These are phyloP conservation scores for Barnettozyma sucrosica DNA, from an alignment of 805 yeast genomes.

Conservation along the genomic window DNA sequence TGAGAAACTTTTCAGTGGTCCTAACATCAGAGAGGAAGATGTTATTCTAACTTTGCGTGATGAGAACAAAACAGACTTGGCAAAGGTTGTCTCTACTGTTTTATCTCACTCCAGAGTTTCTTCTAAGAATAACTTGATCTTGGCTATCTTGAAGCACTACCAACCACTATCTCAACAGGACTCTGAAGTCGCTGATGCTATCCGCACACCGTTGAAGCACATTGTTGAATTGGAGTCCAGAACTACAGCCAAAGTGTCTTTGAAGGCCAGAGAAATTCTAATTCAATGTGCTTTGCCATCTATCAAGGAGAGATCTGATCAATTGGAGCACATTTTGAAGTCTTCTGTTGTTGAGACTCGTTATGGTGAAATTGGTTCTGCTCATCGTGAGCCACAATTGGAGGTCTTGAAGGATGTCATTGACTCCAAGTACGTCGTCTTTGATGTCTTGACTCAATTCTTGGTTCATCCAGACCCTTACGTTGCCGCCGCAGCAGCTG, in stretches of 20 bases:
- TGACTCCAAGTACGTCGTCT: constrained; percentile 93
- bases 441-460: constrained; percentile 92
- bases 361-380: constrained; percentile 77
- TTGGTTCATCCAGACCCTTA: constrained; percentile 77
- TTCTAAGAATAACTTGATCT: constrained; percentile 83
- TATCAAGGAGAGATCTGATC: constrained; percentile 92
- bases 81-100: constrained; percentile 63
- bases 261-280: constrained; percentile 92
- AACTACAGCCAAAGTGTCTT: constrained; percentile 85
- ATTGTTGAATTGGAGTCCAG: constrained; percentile 88
- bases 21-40: constrained; percentile 77
- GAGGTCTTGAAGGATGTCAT: constrained; percentile 83
- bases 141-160: constrained; percentile 79
- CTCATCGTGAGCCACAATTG: constrained; percentile 77
- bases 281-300: constrained; percentile 97
- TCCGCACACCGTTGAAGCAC: constrained; percentile 67
- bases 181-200: constrained; percentile 58
- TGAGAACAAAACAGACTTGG: constrained; percentile 70
- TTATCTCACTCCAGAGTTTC: constrained; percentile 91
- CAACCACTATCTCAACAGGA: constrained; percentile 72
- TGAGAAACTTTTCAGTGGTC: constrained; percentile 74
- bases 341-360: constrained; percentile 84
- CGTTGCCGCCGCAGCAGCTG: constrained; percentile 94
- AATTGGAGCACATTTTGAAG: constrained; percentile 90
- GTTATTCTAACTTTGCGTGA: constrained; percentile 85